A percentile compares a stretch with the other conserved stretches of the same genome.
Evolutionary conservation across 2,329 filamentous ascomycete genomes (phyloP).

Genomic region (Metarhizium guizhouense): DNA sequence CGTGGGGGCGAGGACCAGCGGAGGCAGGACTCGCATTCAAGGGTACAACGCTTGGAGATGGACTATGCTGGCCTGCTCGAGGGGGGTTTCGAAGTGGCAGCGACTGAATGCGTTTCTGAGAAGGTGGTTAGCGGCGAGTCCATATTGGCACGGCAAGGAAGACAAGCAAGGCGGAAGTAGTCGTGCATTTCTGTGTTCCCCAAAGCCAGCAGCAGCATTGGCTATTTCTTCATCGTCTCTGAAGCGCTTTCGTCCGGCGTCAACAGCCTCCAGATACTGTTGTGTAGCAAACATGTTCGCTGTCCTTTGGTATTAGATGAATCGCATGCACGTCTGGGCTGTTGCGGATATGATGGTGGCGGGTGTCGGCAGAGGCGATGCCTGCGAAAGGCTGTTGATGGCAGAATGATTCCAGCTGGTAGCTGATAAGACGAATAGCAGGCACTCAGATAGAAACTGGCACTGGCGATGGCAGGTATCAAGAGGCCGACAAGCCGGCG

Average conservation of each 20-base stretch:
- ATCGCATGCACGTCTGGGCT: neutral
- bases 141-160: neutral
- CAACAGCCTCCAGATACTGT: conserved; percentile 22
- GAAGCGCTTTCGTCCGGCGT: conserved; percentile 33
- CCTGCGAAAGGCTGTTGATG: neutral
- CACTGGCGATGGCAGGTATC: neutral
- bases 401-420: neutral
- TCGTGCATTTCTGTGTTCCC: conserved; percentile 42
- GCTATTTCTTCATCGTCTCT: conserved; percentile 37
- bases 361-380: neutral
- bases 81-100: conserved; percentile 41
- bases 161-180: neutral
- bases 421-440: neutral
- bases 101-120: conserved; percentile 45
- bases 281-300: conserved; percentile 29
- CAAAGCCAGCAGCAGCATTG: conserved; percentile 31
- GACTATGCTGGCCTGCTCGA: conserved; percentile 19
- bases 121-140: conserved; percentile 10
- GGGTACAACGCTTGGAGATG: conserved; percentile 27
- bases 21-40: conserved; percentile 32
- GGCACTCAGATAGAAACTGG: neutral
- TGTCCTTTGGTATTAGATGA: neutral
- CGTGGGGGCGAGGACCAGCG: conserved; percentile 18
- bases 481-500: neutral
- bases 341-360: neutral